phyloP scores from a whole-genome alignment of 805 yeast genomes.

The Candida ponderosae region DNA sequence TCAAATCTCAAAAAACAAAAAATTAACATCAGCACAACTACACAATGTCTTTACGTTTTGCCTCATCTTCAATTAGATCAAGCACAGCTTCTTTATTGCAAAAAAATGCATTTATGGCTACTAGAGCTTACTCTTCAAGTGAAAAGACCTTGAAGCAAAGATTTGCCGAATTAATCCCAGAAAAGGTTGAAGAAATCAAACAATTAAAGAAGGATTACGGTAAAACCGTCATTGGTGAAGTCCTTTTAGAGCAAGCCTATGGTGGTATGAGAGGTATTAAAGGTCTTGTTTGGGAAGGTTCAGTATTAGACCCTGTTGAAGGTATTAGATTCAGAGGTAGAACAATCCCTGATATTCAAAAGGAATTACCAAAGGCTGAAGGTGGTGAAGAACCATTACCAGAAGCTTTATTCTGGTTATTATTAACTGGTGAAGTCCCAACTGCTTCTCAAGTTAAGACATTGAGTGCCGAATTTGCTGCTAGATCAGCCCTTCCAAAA shows the following conservation, averaged over 20 bases:
- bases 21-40: too few relatives aligned
- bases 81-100: not conserved
- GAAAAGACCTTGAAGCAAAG: conserved; percentile 73
- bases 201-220: not conserved
- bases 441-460: conserved; percentile 47
- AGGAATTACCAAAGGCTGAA: conserved; percentile 47
- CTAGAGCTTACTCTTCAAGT: not conserved
- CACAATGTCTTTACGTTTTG: not conserved
- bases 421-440: conserved; percentile 70
- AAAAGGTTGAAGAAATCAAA: conserved; percentile 80
- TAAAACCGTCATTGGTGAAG: conserved; percentile 48
- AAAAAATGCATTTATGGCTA: not conserved
- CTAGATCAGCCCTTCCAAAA: conserved; percentile 56
- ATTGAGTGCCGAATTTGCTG: conserved; percentile 54
- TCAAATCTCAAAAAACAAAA: too few relatives aligned
- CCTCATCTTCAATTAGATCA: not conserved
- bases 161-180: conserved; percentile 82
- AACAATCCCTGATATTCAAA: conserved; percentile 67
- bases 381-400: conserved; percentile 54
- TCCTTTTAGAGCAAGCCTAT: conserved; percentile 69
- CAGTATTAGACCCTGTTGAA: conserved; percentile 64
- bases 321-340: conserved; percentile 77
- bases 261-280: conserved; percentile 82
- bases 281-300: conserved; percentile 74
- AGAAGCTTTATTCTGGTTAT: conserved; percentile 71